A percentile compares a stretch with the other conserved stretches of the same genome.
Evolutionary conservation across 2,329 filamentous ascomycete genomes (phyloP).

Genomic region (Clarireedia monteithiana): DNA sequence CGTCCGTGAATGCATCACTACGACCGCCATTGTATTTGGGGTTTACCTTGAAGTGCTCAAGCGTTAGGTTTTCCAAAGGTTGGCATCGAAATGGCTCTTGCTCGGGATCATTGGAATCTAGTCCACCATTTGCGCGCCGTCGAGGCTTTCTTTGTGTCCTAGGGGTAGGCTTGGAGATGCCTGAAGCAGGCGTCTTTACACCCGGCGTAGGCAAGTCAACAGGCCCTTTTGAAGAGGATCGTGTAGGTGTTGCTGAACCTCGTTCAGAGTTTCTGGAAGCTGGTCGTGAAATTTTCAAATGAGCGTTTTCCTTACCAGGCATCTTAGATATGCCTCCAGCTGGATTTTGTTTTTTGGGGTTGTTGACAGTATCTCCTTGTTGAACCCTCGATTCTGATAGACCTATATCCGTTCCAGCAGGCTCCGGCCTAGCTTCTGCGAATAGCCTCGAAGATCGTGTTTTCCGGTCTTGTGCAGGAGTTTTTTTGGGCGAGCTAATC

Average conservation of each 20-base stretch:
- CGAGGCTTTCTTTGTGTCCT: background rate
- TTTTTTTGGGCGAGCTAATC: background rate
- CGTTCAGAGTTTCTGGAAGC: conserved; percentile 6
- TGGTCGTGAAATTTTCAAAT: background rate
- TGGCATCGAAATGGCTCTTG: conserved; percentile 34
- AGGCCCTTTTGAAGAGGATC: background rate
- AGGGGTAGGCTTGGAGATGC: background rate
- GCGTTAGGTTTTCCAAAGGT: conserved; percentile 33
- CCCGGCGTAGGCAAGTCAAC: too few relatives aligned
- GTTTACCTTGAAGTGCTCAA: conserved; percentile 58
- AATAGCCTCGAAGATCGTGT: background rate
- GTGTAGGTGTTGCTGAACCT: background rate
- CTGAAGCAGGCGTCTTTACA: too few relatives aligned
- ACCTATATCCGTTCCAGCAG: background rate
- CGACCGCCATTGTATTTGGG: conserved; percentile 49
- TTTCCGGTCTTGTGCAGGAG: background rate
- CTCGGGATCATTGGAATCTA: conserved; percentile 11
- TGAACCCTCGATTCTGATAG: too few relatives aligned
- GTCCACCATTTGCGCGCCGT: background rate
- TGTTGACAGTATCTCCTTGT: background rate
- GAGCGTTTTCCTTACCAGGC: too few relatives aligned
- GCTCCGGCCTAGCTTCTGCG: background rate
- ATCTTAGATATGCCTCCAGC: too few relatives aligned
- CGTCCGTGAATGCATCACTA: conserved; percentile 52
- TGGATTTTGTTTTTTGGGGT: too few relatives aligned